These are phyloP conservation scores for Ascochyta lentis DNA, from an alignment of 2,329 filamentous ascomycete genomes.

Conservation along the genomic window DNA sequence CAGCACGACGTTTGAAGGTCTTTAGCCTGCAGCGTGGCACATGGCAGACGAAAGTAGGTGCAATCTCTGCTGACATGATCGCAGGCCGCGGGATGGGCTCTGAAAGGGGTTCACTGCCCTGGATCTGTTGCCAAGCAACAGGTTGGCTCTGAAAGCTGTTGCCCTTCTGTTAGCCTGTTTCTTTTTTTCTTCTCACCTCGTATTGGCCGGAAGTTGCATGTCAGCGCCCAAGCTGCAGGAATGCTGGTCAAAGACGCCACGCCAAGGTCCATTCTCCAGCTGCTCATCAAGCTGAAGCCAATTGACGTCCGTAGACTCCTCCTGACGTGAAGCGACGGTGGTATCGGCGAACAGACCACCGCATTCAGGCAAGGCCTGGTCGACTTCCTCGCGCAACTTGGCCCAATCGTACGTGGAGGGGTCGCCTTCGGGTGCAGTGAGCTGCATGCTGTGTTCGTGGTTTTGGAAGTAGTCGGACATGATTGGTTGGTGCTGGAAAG, in stretches of 20 bases:
- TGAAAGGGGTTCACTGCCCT: too few species aligned
- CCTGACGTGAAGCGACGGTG: background rate
- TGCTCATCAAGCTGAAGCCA: constrained; percentile 9
- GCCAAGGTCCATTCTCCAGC: constrained; percentile 18
- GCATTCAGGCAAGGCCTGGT: background rate
- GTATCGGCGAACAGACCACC: background rate
- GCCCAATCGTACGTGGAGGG: constrained; percentile 2
- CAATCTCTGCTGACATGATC: too few species aligned
- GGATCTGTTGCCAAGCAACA: background rate
- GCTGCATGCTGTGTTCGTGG: constrained; percentile 10
- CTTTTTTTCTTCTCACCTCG: constrained; percentile 34
- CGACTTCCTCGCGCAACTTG: background rate
- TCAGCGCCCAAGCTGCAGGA: background rate
- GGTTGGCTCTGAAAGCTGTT: background rate
- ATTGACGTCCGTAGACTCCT: background rate
- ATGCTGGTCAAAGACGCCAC: background rate
- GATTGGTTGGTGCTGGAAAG: constrained; percentile 4
- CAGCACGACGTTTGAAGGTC: constrained; percentile 14
- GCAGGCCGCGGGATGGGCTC: too few species aligned
- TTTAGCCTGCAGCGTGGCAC: constrained; percentile 1
- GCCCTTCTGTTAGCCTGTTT: constrained; percentile 31
- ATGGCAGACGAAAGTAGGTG: background rate
- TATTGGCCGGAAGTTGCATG: constrained; percentile 5
- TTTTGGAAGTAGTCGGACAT: constrained; percentile 26
- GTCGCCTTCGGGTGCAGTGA: background rate